Conservation (phyloP, 805 yeast genomes). For the Ogataea chonburiensis region DNA sequence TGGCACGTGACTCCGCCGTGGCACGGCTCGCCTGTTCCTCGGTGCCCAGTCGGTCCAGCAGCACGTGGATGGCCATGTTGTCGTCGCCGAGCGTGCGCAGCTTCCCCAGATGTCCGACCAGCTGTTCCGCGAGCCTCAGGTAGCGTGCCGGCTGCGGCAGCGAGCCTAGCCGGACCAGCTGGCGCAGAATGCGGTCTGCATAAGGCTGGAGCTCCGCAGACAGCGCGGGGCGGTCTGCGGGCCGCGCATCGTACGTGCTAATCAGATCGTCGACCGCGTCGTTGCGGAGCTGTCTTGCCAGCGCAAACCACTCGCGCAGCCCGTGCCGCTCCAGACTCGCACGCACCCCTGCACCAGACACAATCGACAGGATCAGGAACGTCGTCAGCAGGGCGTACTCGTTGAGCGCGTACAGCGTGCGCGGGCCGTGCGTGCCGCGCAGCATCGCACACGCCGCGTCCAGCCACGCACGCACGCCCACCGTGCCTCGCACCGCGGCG, state of each 20-base stretch:
- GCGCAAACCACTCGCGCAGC: conserved; percentile 48
- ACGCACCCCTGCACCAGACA: conserved; percentile 57
- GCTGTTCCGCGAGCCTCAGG: conserved; percentile 11
- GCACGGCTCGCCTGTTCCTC: conserved; percentile 61
- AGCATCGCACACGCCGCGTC: conserved; percentile 19
- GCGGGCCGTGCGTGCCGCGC: conserved; percentile 6
- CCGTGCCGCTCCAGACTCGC: conserved; percentile 60
- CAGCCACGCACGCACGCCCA: conserved; percentile 17
- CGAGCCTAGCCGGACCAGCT: conserved; percentile 12
- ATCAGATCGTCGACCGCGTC: conserved; percentile 67
- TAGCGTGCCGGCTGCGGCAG: conserved; percentile 8
- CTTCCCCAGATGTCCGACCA: conserved; percentile 16
- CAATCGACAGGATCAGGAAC: conserved; percentile 65
- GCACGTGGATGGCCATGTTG: conserved; percentile 15
- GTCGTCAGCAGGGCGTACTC: conserved; percentile 74
- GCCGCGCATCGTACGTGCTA: conserved; percentile 52
- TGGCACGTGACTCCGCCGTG: conserved; percentile 51
- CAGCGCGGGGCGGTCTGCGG: conserved; percentile 48
- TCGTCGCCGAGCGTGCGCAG: conserved; percentile 11
- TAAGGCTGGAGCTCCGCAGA: conserved; percentile 5
- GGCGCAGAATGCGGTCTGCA: conserved; percentile 12
- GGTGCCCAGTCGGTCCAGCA: conserved; percentile 20
- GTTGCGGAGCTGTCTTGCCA: conserved; percentile 51
- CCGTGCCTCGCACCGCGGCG: conserved; percentile 1
- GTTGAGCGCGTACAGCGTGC: conserved; percentile 4